Evolutionary conservation across 768 basidiomycete genomes (phyloP).

Genomic region (Termitomyces sp.): DNA sequence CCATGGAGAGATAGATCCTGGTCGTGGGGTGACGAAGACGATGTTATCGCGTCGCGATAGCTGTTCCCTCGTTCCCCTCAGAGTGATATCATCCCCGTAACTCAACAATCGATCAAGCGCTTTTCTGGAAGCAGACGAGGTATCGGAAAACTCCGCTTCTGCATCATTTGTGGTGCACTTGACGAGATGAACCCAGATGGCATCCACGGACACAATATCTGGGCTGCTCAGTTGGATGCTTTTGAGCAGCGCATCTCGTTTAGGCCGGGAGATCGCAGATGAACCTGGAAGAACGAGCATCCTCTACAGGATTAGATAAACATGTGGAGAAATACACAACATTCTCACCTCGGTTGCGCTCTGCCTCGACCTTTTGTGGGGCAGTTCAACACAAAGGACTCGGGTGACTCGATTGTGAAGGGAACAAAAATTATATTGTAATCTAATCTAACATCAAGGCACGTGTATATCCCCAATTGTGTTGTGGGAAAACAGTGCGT

Average conservation of each 20-base stretch:
- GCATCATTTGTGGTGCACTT: constrained; percentile 47
- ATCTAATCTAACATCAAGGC: constrained; percentile 13
- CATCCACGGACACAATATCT: constrained; percentile 66
- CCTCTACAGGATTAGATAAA: constrained; percentile 5
- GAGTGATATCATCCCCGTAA: constrained; percentile 77
- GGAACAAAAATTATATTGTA: constrained; percentile 6
- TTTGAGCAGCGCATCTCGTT: constrained; percentile 62
- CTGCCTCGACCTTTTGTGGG: neutral
- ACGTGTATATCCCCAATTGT: neutral
- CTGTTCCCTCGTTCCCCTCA: constrained; percentile 37
- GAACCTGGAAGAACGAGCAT: constrained; percentile 83
- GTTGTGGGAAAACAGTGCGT: neutral
- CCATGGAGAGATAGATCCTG: constrained; percentile 96
- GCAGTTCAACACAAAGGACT: neutral
- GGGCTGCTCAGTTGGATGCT: constrained; percentile 51
- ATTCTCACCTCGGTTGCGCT: neutral
- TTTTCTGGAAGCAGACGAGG: constrained; percentile 39
- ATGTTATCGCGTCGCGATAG: constrained; percentile 39
- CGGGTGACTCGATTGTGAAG: neutral
- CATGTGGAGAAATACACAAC: too few species aligned
- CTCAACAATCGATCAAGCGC: constrained; percentile 69
- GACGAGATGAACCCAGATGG: constrained; percentile 84
- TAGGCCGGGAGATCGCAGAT: constrained; percentile 70
- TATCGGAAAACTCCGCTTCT: constrained; percentile 44
- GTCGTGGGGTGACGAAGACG: constrained; percentile 75